Evolutionary conservation across 768 basidiomycete species (phyloP).

Genomic region (Tricholoma hemisulphureum): DNA sequence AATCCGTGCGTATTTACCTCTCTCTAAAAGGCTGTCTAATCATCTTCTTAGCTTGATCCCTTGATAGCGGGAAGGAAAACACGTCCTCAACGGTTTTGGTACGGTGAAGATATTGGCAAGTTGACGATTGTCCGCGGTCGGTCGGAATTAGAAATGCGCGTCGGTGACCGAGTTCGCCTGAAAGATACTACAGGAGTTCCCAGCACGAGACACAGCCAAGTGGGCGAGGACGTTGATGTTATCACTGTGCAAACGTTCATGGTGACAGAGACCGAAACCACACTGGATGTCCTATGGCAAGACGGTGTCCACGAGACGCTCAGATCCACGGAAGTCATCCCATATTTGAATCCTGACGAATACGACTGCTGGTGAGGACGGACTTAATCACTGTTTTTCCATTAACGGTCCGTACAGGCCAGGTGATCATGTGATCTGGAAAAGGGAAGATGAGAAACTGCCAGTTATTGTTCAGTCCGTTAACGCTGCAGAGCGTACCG

Average conservation of each 20-base stretch:
- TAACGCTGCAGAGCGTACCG: slow-evolving; percentile 68
- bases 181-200: slow-evolving; percentile 49
- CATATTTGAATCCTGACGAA: slow-evolving; percentile 86
- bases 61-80: slow-evolving; percentile 51
- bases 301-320: slow-evolving; percentile 68
- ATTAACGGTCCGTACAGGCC: slow-evolving; percentile 54
- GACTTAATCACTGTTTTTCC: neutral
- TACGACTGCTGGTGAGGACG: slow-evolving; percentile 79
- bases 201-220: slow-evolving; percentile 59
- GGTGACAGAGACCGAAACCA: slow-evolving; percentile 72
- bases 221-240: slow-evolving; percentile 40
- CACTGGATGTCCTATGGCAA: slow-evolving; percentile 81
- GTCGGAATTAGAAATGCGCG: slow-evolving; percentile 62
- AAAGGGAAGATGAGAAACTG: slow-evolving; percentile 63
- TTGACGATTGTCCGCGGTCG: slow-evolving; percentile 62
- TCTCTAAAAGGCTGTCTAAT: neutral
- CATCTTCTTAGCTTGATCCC: slow-evolving; percentile 53
- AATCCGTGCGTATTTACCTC: slow-evolving; percentile 53
- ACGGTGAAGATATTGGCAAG: slow-evolving; percentile 57
- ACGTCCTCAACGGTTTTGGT: slow-evolving; percentile 79
- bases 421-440: slow-evolving; percentile 87
- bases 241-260: slow-evolving; percentile 57
- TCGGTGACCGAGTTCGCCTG: slow-evolving; percentile 70
- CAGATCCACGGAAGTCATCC: slow-evolving; percentile 65
- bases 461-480: slow-evolving; percentile 79